Conservation (phyloP, 225 moss, liverwort and hornwort genomes). For the Lunularia cruciata region DNA sequence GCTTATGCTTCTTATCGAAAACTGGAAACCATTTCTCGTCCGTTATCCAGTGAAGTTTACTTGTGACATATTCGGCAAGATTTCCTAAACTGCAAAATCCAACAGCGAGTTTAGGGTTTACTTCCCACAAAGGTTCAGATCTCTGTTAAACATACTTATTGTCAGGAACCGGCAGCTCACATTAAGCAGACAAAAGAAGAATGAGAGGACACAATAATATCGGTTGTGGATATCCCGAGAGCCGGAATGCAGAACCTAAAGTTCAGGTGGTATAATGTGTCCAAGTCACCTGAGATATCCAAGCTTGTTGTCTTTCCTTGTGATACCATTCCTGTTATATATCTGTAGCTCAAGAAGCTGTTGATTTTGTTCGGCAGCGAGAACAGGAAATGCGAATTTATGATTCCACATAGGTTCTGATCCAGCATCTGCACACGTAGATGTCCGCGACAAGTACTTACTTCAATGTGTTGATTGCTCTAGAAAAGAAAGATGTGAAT, state of each 20-base stretch:
- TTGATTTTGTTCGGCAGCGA: background rate
- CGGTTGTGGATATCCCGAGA: too few relatives aligned
- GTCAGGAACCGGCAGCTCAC: too few relatives aligned
- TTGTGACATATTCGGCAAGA: constrained; percentile 4
- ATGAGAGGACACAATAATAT: too few relatives aligned
- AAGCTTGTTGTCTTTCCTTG: constrained; percentile 28
- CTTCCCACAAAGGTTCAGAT: too few relatives aligned
- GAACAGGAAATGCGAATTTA: constrained; percentile 24
- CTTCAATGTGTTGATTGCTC: too few relatives aligned
- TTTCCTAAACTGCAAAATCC: constrained; percentile 5
- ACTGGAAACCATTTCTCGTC: constrained; percentile 21
- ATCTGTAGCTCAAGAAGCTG: constrained; percentile 19
- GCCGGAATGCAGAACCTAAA: too few relatives aligned
- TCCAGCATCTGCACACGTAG: constrained; percentile 18
- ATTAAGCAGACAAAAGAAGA: too few relatives aligned
- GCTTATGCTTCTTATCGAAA: constrained; percentile 11
- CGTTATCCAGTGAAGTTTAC: constrained; percentile 11
- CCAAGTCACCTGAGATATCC: constrained; percentile 20
- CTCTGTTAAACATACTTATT: too few relatives aligned
- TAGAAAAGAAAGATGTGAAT: too few relatives aligned
- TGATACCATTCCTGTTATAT: constrained; percentile 22
- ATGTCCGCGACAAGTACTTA: background rate
- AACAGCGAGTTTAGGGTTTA: too few relatives aligned
- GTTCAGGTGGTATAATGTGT: background rate
- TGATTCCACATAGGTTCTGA: constrained; percentile 25